These are phyloP conservation scores for Isatis lusitanica DNA, from an alignment of 441 rosid species.

Conservation along the genomic window DNA sequence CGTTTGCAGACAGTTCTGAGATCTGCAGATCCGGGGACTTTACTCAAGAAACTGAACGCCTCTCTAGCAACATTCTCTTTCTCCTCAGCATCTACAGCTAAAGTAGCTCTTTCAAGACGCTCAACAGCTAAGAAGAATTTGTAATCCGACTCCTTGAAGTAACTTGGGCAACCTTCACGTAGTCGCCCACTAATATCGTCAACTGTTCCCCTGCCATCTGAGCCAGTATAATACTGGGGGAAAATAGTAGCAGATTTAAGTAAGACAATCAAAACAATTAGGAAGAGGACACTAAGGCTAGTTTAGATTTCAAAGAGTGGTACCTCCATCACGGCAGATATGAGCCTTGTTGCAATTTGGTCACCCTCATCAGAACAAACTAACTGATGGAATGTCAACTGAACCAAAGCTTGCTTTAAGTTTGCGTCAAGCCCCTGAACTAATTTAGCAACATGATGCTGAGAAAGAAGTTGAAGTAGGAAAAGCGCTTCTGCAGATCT, in stretches of 20 bases:
- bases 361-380: slow-evolving; percentile 99
- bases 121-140: slow-evolving; percentile 98
- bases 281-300: slow-evolving; percentile 11
- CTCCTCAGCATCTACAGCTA: slow-evolving; percentile 60
- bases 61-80: slow-evolving; percentile 89
- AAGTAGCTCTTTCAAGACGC: slow-evolving; percentile 88
- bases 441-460: slow-evolving; percentile 80
- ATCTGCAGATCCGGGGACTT: slow-evolving; percentile 95
- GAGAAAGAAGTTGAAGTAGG: slow-evolving; percentile 88
- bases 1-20: slow-evolving; percentile 92
- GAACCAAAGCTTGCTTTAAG: slow-evolving; percentile 61
- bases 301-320: slow-evolving; percentile 17
- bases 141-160: slow-evolving; percentile 94
- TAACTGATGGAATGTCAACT: slow-evolving; percentile 85
- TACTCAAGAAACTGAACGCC: slow-evolving; percentile 81
- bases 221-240: slow-evolving; percentile 88
- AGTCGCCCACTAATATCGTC: slow-evolving; percentile 86
- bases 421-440: slow-evolving; percentile 80
- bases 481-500: slow-evolving; percentile 96
- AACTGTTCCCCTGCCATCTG: slow-evolving; percentile 96
- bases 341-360: slow-evolving; percentile 78
- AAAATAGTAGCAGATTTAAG: slow-evolving; percentile 14
- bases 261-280: slow-evolving; percentile 21
- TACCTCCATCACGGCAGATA: slow-evolving; percentile 93
- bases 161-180: slow-evolving; percentile 94